These are phyloP conservation scores for Penicillium sp. DNA, from an alignment of 2,329 filamentous ascomycete genomes.

Conservation along the genomic window DNA sequence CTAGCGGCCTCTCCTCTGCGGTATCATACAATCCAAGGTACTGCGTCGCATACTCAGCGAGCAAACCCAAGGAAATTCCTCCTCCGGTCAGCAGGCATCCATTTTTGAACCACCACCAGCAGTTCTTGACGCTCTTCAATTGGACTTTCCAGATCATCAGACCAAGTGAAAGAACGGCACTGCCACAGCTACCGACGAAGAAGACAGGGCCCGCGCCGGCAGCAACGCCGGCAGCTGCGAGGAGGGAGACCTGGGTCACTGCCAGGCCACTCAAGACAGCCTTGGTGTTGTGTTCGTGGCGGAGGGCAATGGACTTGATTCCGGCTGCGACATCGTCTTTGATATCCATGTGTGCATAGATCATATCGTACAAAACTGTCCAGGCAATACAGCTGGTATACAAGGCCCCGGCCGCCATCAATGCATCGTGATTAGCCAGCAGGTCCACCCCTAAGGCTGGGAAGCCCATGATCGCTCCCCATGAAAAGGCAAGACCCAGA, in stretches of 20 bases:
- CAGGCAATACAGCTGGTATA: slow-evolving; percentile 52
- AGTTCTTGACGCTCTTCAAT: slow-evolving; percentile 58
- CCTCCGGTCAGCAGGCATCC: slow-evolving; percentile 64
- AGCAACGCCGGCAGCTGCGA: slow-evolving; percentile 46
- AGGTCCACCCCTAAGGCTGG: slow-evolving; percentile 49
- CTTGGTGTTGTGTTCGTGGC: slow-evolving; percentile 51
- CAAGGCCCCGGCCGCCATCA: slow-evolving; percentile 42
- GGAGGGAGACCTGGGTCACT: slow-evolving; percentile 43
- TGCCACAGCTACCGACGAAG: slow-evolving; percentile 60
- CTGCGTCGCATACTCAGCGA: slow-evolving; percentile 54
- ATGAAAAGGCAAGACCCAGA: slow-evolving; percentile 54
- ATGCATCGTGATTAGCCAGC: slow-evolving; percentile 37
- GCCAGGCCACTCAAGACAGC: slow-evolving; percentile 44
- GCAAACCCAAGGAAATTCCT: slow-evolving; percentile 56
- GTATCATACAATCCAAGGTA: slow-evolving; percentile 29
- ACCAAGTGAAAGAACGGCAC: slow-evolving; percentile 55
- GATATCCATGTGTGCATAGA: slow-evolving; percentile 56
- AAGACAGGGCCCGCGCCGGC: slow-evolving; percentile 60
- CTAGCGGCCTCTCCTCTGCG: background rate
- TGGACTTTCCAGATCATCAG: slow-evolving; percentile 62
- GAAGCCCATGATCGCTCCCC: slow-evolving; percentile 52
- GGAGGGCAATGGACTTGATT: slow-evolving; percentile 54
- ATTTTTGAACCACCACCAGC: slow-evolving; percentile 67
- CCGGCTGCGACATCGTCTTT: slow-evolving; percentile 52
- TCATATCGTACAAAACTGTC: slow-evolving; percentile 54